phyloP scores from a whole-genome alignment of 2,329 filamentous ascomycete genomes.

The Daldinia eschscholtzii region DNA sequence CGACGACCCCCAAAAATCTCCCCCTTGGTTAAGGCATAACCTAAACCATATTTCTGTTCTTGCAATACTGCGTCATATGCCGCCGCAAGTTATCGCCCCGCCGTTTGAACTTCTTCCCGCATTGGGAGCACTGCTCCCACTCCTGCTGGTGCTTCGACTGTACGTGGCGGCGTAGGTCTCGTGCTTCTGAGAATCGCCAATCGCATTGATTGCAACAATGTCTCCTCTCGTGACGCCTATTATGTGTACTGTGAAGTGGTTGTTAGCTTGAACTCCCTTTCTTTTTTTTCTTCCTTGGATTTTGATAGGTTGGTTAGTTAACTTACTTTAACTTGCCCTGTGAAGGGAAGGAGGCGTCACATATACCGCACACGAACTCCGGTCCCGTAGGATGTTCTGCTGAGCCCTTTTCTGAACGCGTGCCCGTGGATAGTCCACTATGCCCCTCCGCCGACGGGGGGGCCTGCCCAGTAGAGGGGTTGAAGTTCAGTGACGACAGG shows the following conservation, averaged over 20 bases:
- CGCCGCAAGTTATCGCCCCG: constrained; percentile 34
- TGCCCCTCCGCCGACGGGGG: constrained; percentile 5
- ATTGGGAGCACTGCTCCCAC: constrained; percentile 23
- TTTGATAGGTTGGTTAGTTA: too few relatives aligned
- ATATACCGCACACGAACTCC: constrained; percentile 9
- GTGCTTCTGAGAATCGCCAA: constrained; percentile 24
- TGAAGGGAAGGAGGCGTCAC: constrained; percentile 14
- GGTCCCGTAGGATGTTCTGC: neutral
- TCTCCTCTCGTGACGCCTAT: constrained; percentile 24
- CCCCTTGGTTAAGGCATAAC: too few relatives aligned
- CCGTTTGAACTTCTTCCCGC: constrained; percentile 24
- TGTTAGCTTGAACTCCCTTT: neutral
- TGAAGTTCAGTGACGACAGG: constrained; percentile 6
- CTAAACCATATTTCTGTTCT: constrained; percentile 1
- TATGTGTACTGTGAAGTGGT: constrained; percentile 17
- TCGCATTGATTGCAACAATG: constrained; percentile 27
- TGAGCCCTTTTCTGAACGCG: neutral
- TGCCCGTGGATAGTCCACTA: neutral
- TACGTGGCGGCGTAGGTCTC: constrained; percentile 34
- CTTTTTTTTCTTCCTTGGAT: neutral
- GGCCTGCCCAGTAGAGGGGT: neutral
- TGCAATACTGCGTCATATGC: constrained; percentile 33
- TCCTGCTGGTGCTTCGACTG: constrained; percentile 28
- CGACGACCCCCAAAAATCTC: neutral
- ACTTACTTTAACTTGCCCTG: constrained; percentile 23